phyloP scores from a whole-genome alignment of 1,284 basidiomycete genomes.

The Tausonia pullulans region DNA sequence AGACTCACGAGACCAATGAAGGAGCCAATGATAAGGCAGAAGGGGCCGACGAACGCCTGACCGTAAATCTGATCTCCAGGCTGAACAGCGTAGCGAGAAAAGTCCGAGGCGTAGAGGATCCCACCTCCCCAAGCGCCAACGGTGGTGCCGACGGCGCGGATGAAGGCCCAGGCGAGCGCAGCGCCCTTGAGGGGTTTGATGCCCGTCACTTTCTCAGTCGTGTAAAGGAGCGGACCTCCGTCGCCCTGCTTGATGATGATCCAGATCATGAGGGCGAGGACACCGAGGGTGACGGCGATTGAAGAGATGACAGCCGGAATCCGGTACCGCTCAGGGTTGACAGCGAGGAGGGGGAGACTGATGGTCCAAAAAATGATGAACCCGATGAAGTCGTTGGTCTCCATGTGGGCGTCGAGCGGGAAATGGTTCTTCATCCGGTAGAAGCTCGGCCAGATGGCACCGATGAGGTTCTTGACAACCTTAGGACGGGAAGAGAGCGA shows the following conservation, averaged over 20 bases:
- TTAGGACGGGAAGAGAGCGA: background rate
- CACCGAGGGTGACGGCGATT: constrained; percentile 26
- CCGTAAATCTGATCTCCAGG: constrained; percentile 18
- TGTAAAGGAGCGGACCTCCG: constrained; percentile 31
- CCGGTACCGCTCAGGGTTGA: constrained; percentile 30
- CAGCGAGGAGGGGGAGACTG: constrained; percentile 28
- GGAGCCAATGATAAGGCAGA: constrained; percentile 30
- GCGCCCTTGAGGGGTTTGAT: constrained; percentile 22
- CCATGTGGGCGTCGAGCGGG: constrained; percentile 20
- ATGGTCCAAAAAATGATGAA: constrained; percentile 34
- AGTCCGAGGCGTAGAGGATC: constrained; percentile 1
- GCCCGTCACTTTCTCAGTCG: constrained; percentile 23
- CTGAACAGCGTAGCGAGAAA: constrained; percentile 10
- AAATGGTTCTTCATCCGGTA: constrained; percentile 26
- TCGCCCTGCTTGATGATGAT: constrained; percentile 28
- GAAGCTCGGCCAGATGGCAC: constrained; percentile 20
- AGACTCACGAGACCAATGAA: constrained; percentile 21
- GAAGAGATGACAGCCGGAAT: constrained; percentile 32
- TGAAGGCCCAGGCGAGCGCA: constrained; percentile 31
- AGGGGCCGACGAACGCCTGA: constrained; percentile 26
- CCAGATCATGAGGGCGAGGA: constrained; percentile 32
- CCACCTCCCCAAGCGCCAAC: constrained; percentile 24
- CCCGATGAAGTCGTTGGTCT: constrained; percentile 18
- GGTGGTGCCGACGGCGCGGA: constrained; percentile 25
- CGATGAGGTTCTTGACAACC: constrained; percentile 25